Evolutionary conservation across 2,329 filamentous ascomycete species (phyloP), one percentile per base, ranked within the genome.

Genomic region (Metarhizium anisopliae): DNA sequence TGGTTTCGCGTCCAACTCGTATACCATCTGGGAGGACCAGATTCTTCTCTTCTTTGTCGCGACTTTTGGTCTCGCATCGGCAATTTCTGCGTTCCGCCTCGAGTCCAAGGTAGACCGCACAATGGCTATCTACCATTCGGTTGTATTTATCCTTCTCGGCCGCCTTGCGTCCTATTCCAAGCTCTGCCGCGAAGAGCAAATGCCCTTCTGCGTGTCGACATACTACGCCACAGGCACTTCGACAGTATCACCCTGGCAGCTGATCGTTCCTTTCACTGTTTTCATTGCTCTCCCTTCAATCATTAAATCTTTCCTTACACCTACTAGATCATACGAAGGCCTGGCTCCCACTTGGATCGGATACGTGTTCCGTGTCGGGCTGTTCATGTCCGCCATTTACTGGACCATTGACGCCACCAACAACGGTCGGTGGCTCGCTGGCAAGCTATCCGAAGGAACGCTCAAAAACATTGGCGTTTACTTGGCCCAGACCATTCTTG

Each of bases 1-100:
- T 53, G 93, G 94, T 7, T 99, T 97, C 68, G 93, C 93, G 0
- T 94, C 94, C 3, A 99, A 99, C 72, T 99, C 94, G 0, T 99
- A 92, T 72, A 97, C 93, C 0, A 96, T 99, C 61, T 99, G 94
- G 92, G 94, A 99, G 73, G 94, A 99, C 66, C 89, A 90, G 14
- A 96, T 96, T 55, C 79, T 96, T 4, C 78, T 96, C 3, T 96
- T 95, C 74, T 93, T 97, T 73, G 82, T 96, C 57, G 84, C 85
- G 2, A 94, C 92, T 0, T 96, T 97, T 67, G 92, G 91, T 35
- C 71, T 91, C 6, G 78, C 86, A n/a, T 83, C 87, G 40, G 81
- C 87, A 13, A 71, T 90, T 13, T 85, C 87, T 2, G 92, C 92
- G 0, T 79, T 95, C 64, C 83, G 89, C 16, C 85, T 91, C 60